Evolutionary conservation across 2,329 filamentous ascomycete genomes (phyloP).

Genomic region (Ascochyta koolunga): DNA sequence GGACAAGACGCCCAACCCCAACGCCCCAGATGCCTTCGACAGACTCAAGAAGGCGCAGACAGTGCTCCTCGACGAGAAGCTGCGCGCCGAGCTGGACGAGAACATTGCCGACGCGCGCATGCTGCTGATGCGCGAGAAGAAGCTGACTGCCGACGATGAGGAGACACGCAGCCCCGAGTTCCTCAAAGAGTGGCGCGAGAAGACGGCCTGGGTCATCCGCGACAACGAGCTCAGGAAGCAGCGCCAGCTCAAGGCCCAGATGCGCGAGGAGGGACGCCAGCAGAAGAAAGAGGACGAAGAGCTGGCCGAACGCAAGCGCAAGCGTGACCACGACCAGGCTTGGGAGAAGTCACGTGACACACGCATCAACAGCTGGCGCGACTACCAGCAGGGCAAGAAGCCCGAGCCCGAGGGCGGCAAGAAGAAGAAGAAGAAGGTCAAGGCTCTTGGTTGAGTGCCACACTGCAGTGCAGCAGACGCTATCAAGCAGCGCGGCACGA

Average conservation of each 20-base stretch:
- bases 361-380: constrained; percentile 91
- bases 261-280: constrained; percentile 94
- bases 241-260: constrained; percentile 87
- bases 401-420: constrained; percentile 54
- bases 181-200: constrained; percentile 84
- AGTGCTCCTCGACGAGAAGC: constrained; percentile 91
- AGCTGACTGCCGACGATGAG: constrained; percentile 86
- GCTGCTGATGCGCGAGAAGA: constrained; percentile 91
- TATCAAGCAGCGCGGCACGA: neutral
- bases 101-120: constrained; percentile 95
- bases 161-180: constrained; percentile 87
- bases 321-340: constrained; percentile 87
- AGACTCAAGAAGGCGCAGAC: constrained; percentile 93
- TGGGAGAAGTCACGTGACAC: constrained; percentile 94
- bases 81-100: constrained; percentile 85
- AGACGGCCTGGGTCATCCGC: constrained; percentile 85
- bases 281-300: constrained; percentile 87
- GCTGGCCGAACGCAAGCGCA: constrained; percentile 64
- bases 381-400: constrained; percentile 74
- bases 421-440: constrained; percentile 62
- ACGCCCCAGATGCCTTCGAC: constrained; percentile 94
- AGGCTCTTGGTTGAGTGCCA: constrained; percentile 54
- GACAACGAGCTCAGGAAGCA: constrained; percentile 88
- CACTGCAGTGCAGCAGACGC: neutral
- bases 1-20: constrained; percentile 92